phyloP scores from a whole-genome alignment of 768 basidiomycete species.

The Boletus reticuloceps region DNA sequence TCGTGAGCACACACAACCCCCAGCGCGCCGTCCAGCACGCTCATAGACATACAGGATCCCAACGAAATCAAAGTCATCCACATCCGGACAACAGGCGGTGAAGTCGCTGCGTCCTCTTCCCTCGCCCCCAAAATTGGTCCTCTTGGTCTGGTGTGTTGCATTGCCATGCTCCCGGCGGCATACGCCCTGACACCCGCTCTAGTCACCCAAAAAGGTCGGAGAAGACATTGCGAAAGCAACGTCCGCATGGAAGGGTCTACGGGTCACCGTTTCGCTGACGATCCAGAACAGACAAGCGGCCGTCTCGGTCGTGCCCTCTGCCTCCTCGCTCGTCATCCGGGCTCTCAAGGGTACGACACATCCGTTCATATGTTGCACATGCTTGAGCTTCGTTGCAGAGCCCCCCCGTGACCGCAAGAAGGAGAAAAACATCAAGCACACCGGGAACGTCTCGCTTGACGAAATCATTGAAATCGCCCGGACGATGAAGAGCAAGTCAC shows the following conservation, averaged over 20 bases:
- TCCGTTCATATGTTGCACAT: background rate
- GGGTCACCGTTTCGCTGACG: slow-evolving; percentile 97
- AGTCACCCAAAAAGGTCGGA: slow-evolving; percentile 99
- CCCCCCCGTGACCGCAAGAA: slow-evolving; percentile 99
- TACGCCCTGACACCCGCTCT: slow-evolving; percentile 14
- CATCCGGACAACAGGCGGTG: slow-evolving; percentile 97
- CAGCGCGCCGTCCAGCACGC: background rate
- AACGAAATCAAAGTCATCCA: slow-evolving; percentile 99
- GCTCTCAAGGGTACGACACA: slow-evolving; percentile 90
- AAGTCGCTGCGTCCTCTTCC: slow-evolving; percentile 98
- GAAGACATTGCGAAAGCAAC: slow-evolving; percentile 99
- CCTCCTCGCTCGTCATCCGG: slow-evolving; percentile 95
- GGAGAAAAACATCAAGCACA: slow-evolving; percentile 99
- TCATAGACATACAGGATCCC: slow-evolving; percentile 70
- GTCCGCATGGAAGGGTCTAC: slow-evolving; percentile 97
- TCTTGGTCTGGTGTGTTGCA: slow-evolving; percentile 85
- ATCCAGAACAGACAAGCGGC: slow-evolving; percentile 99
- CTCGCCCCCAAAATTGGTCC: slow-evolving; percentile 99
- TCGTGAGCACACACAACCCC: slow-evolving; percentile 44
- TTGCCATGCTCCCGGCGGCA: background rate
- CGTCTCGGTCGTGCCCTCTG: slow-evolving; percentile 95
- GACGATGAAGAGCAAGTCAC: slow-evolving; percentile 91
- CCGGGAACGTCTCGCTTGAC: slow-evolving; percentile 89
- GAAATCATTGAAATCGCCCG: slow-evolving; percentile 95
- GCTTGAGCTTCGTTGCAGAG: slow-evolving; percentile 49